Evolutionary conservation across 2,329 filamentous ascomycete genomes (phyloP), one percentile per base, ranked within the genome.

Genomic region (Rutstroemia sydowiana): DNA sequence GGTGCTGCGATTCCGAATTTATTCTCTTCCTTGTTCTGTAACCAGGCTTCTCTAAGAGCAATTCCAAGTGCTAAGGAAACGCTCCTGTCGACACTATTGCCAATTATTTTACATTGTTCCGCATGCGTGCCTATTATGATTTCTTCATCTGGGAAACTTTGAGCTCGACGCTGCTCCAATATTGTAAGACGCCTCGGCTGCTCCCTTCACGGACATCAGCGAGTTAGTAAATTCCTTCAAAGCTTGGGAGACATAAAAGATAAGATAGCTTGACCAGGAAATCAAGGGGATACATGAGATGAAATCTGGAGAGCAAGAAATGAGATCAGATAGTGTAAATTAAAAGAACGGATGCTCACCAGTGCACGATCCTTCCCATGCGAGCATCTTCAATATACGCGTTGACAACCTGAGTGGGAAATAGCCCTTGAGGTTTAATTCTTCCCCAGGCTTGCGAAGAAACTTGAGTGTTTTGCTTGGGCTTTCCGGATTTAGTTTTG

Each of bases 11-110:
- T n/a, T n/a, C n/a, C n/a, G n/a, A n/a, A n/a, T 16, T 16, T 36
- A 14, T 48, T 47, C n/a, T 48, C 42, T 30, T 58, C 55, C 7
- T 51, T n/a, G 43, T 59, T 61, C 16, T 57, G 53, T 1, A 64
- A 31, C 70, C 70, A 81, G 0, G 84, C 84, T 55, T 84, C 75
- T 7, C 83, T 72, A 11, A 90, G 69, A 9, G 75, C 71, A 4
- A 87, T 61, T 0, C 88, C 88, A 1, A 90, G 65, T 0, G 81
- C 79, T 16, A 89, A 66, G 0, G 86, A 79, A 1, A 88, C 77
- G 21, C 80, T 77, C 8, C 87, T 72, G 2, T 87, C 79, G 0
- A 95, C 88, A 26, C 83, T 87, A 65, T 95, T 95, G 0, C 88
- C 88, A 0, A 91, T 73, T 18, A 88, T 79, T 50, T 75, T 77